These are phyloP conservation scores for Sphagnum magellanicum DNA, from an alignment of 228 moss, liverwort and hornwort species.

Conservation along the genomic window DNA sequence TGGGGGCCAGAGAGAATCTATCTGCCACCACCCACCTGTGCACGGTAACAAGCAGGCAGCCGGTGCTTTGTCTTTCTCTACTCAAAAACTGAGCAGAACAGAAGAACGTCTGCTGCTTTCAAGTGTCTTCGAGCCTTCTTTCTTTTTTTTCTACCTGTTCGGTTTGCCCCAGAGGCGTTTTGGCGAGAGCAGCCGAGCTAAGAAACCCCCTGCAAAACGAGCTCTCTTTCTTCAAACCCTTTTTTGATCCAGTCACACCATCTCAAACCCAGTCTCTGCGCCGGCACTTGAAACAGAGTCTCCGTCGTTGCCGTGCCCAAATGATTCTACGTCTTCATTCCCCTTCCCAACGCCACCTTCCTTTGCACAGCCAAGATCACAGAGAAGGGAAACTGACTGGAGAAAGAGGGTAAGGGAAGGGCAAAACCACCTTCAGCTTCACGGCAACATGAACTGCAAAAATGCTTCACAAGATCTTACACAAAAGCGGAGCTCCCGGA, in stretches of 20 bases:
- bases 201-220: conserved; percentile 9
- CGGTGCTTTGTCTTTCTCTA: conserved; percentile 4
- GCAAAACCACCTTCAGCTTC: too few species aligned
- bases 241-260: conserved; percentile 14
- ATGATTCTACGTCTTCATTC: conserved; percentile 35
- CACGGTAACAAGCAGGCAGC: conserved; percentile 3
- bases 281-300: conserved; percentile 13
- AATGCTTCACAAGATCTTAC: too few species aligned
- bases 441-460: too few species aligned
- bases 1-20: neutral
- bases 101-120: neutral
- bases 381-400: too few species aligned
- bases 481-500: too few species aligned
- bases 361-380: too few species aligned
- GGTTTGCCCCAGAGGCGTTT: too few species aligned
- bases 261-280: conserved; percentile 21
- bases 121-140: too few species aligned
- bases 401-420: too few species aligned
- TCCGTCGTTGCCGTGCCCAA: conserved; percentile 5
- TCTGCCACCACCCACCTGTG: conserved; percentile 6
- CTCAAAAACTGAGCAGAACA: conserved; percentile 11
- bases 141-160: neutral
- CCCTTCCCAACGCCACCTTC: conserved; percentile 5
- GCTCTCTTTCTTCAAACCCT: conserved; percentile 26
- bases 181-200: neutral